Evolutionary conservation across 352 stramenopile species (phyloP).

Genomic region (Phytophthora ohioensis): DNA sequence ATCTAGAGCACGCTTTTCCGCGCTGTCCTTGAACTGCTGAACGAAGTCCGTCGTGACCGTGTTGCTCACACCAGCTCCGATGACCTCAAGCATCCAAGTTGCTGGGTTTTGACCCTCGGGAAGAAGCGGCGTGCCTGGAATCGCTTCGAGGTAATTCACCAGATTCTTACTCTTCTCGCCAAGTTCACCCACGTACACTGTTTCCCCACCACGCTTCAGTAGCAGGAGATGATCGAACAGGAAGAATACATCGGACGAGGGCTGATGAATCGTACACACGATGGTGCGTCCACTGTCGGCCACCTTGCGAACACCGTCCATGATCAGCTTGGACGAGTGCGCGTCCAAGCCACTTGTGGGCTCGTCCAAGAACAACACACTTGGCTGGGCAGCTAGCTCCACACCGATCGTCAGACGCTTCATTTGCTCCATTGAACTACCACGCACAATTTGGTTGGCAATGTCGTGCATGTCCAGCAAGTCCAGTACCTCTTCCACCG

Average conservation of each 20-base stretch:
- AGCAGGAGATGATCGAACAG: conserved; percentile 10
- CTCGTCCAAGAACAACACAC: conserved; percentile 10
- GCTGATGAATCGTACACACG: conserved; percentile 16
- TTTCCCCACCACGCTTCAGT: conserved; percentile 11
- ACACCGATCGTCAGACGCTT: conserved; percentile 10
- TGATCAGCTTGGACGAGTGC: conserved; percentile 18
- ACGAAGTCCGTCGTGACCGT: conserved; percentile 15
- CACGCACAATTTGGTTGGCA: conserved; percentile 10
- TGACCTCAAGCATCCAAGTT: conserved; percentile 21
- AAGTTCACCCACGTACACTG: conserved; percentile 14
- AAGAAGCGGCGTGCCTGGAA: conserved; percentile 10
- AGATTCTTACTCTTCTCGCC: conserved; percentile 5
- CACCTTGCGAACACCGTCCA: conserved; percentile 14
- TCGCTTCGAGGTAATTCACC: conserved; percentile 14
- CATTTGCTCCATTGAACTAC: conserved; percentile 14
- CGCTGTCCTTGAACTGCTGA: conserved; percentile 22
- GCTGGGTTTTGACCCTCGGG: conserved; percentile 18
- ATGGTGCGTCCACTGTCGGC: conserved; percentile 10
- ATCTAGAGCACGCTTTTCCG: conserved; percentile 12
- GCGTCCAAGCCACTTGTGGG: conserved; percentile 5
- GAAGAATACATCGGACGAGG: conserved; percentile 14
- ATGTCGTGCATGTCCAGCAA: conserved; percentile 15
- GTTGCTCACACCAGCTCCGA: conserved; percentile 15
- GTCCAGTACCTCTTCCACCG: conserved; percentile 12
- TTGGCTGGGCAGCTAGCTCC: conserved; percentile 11